Evolutionary conservation across 345 rosid species (phyloP), one percentile per base, ranked within the genome.

Genomic region (Moricandia moricandioides): DNA sequence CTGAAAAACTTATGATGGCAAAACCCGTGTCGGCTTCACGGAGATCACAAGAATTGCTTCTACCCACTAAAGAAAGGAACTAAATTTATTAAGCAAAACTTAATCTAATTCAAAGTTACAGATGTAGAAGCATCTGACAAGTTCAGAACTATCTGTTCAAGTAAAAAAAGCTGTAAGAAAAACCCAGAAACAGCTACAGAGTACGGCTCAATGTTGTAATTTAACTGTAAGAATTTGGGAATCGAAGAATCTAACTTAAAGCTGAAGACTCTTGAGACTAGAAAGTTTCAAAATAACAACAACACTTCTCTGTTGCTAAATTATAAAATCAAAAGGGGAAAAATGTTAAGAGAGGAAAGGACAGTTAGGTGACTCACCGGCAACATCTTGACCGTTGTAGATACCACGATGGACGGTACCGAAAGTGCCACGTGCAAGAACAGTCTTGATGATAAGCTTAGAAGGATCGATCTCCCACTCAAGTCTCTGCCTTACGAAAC

Each of bases 1-100:
- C 64, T 71, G 47, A 71, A 71, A 72, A 77, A 83, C 82, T 75
- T 72, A 76, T 84, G 80, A 80, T 70, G 59, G 69, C 79, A 75
- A 74, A 75, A 45, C 84, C 87, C 86, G 81, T 81, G 86, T 52
- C 78, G 65, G 74, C 82, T 66, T 87, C 91, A 87, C 84, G 84
- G 89, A 80, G 61, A 78, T 67, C 86, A 80, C 65, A 77, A 84
- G 82, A 81, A 34, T 67, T 59, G 74, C 73, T 71, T 78, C 75
- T 76, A 73, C 67, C 62, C 59, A 47, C 31, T 67, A 73, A 72
- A 74, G 57, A 75, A 75, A 72, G 30, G 69, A 24, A 70, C 40
- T 34, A 64, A 24, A 63, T 47, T 52, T 21, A 67, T 39, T 17
- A 26, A 21, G 6, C 13, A 39, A 39, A 37, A 62, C 63, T 52